Percentiles rank a stretch among this genome's conserved stretches.
Evolutionary conservation across 768 basidiomycete genomes (phyloP).

Genomic region (Chalciporus piperatus): DNA sequence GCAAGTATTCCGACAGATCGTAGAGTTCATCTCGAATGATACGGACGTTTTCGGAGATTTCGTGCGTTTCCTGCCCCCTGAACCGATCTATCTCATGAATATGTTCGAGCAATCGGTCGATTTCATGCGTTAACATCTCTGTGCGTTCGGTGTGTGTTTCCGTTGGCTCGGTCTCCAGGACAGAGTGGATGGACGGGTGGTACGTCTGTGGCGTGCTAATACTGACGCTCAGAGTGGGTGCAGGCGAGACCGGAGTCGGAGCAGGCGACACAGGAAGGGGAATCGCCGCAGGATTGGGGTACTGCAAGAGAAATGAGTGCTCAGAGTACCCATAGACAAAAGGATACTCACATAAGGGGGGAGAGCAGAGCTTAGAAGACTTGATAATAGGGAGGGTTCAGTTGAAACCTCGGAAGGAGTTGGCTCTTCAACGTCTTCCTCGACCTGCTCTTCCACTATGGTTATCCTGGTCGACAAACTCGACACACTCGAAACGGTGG

Average conservation of each 20-base stretch:
- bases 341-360: slow-evolving; percentile 35
- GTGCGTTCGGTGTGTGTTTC: slow-evolving; percentile 36
- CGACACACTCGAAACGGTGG: slow-evolving; percentile 39
- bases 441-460: slow-evolving; percentile 30
- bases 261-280: slow-evolving; percentile 28
- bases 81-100: slow-evolving; percentile 49
- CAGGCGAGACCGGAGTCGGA: slow-evolving; percentile 36
- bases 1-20: slow-evolving; percentile 58
- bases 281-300: slow-evolving; percentile 31
- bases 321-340: not conserved
- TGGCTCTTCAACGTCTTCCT: slow-evolving; percentile 17
- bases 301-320: slow-evolving; percentile 17
- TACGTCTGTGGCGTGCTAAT: slow-evolving; percentile 47
- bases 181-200: slow-evolving; percentile 47
- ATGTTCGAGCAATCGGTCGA: slow-evolving; percentile 47
- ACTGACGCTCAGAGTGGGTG: slow-evolving; percentile 47
- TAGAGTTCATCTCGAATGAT: slow-evolving; percentile 68
- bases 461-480: slow-evolving; percentile 42
- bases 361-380: slow-evolving; percentile 28
- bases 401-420: slow-evolving; percentile 43
- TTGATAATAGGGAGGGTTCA: slow-evolving; percentile 56
- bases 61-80: slow-evolving; percentile 54
- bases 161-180: slow-evolving; percentile 43
- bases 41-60: not conserved
- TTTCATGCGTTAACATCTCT: slow-evolving; percentile 50